A percentile compares a stretch with the other conserved stretches of the same genome.
Evolutionary conservation across 805 yeast species (phyloP).

Genomic region (Nakazawaea holstii): DNA sequence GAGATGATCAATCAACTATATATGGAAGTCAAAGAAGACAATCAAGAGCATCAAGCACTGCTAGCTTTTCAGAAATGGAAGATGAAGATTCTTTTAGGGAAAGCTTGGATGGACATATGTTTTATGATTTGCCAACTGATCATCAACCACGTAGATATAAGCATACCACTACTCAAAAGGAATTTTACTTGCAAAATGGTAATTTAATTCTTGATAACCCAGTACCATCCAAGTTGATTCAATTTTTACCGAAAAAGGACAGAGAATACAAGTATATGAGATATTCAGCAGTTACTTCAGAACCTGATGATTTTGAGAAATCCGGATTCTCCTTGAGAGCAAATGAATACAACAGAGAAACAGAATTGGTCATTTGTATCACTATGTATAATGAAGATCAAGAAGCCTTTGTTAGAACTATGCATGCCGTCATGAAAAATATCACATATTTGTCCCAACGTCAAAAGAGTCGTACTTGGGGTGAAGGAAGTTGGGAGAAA

Average conservation of each 20-base stretch:
- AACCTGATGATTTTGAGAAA: constrained; percentile 76
- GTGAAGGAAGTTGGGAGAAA: constrained; percentile 95
- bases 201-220: constrained; percentile 90
- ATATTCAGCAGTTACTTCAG: constrained; percentile 93
- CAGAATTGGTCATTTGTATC: constrained; percentile 85
- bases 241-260: constrained; percentile 81
- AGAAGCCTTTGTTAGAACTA: constrained; percentile 80
- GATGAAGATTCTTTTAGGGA: constrained; percentile 6
- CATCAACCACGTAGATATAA: constrained; percentile 33
- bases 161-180: constrained; percentile 39
- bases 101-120: constrained; percentile 26
- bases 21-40: not conserved
- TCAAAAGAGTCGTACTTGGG: constrained; percentile 84
- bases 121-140: constrained; percentile 24
- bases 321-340: constrained; percentile 86
- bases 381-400: constrained; percentile 99
- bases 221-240: constrained; percentile 81
- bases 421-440: constrained; percentile 92
- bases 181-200: constrained; percentile 72
- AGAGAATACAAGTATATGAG: constrained; percentile 96
- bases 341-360: constrained; percentile 82
- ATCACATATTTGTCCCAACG: constrained; percentile 83
- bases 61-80: constrained; percentile 2
- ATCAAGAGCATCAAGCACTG: not conserved
- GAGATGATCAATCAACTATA: constrained; percentile 5